A percentile compares a stretch with the other conserved stretches of the same genome.
These are phyloP conservation scores for Wickerhamiella qilinensis DNA, from an alignment of 805 yeast species.

Conservation along the genomic window DNA sequence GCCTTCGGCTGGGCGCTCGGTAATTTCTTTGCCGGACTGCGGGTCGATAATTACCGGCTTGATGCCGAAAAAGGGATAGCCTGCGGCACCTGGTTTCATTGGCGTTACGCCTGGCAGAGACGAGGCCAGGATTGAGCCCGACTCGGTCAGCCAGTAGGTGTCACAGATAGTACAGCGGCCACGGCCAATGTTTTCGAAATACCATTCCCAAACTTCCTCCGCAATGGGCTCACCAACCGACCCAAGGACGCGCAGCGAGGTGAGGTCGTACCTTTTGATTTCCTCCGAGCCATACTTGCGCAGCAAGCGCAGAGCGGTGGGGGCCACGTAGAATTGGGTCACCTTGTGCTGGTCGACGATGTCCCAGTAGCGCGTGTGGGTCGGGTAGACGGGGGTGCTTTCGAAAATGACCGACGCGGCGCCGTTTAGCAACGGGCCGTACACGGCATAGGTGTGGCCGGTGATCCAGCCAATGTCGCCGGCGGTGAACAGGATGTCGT, in stretches of 20 bases:
- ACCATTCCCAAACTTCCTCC: slow-evolving; percentile 98
- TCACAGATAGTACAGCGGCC: slow-evolving; percentile 80
- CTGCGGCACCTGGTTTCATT: slow-evolving; percentile 94
- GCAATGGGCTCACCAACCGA: slow-evolving; percentile 99
- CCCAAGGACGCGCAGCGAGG: slow-evolving; percentile 81
- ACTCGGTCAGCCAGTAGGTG: slow-evolving; percentile 98
- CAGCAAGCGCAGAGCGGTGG: slow-evolving; percentile 89
- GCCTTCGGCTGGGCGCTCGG: slow-evolving; percentile 88
- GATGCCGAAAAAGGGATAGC: slow-evolving; percentile 91
- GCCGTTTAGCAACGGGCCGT: slow-evolving; percentile 83
- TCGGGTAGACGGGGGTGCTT: slow-evolving; percentile 96
- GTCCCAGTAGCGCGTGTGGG: slow-evolving; percentile 91
- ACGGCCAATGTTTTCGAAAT: slow-evolving; percentile 81
- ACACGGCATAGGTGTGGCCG: slow-evolving; percentile 90
- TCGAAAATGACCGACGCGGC: slow-evolving; percentile 88
- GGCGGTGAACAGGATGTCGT: slow-evolving; percentile 84
- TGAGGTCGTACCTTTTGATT: slow-evolving; percentile 67
- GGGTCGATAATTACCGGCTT: slow-evolving; percentile 88
- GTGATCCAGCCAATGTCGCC: slow-evolving; percentile 99
- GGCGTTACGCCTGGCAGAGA: slow-evolving; percentile 92
- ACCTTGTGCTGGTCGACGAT: slow-evolving; percentile 83
- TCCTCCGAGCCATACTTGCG: slow-evolving; percentile 77
- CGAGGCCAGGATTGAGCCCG: slow-evolving; percentile 88
- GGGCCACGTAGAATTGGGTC: slow-evolving; percentile 95
- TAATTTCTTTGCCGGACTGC: slow-evolving; percentile 67